phyloP scores from a whole-genome alignment of 805 yeast genomes.

The Yarrowia alimentaria region DNA sequence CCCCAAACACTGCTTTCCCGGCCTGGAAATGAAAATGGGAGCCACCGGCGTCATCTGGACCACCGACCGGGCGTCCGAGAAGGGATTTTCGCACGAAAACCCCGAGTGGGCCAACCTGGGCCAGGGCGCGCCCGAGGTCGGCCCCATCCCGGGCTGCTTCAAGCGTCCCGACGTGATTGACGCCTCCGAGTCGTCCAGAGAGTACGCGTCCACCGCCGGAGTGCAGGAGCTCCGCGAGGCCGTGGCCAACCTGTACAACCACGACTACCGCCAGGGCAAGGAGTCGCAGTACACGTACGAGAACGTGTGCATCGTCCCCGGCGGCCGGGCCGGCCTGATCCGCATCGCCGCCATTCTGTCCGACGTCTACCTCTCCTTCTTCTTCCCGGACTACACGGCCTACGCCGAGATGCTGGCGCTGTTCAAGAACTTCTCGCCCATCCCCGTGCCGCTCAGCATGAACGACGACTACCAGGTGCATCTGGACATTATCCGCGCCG shows the following conservation, averaged over 20 bases:
- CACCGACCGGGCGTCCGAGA: constrained; percentile 58
- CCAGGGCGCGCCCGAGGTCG: constrained; percentile 66
- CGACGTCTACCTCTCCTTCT: constrained; percentile 59
- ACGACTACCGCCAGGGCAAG: constrained; percentile 50
- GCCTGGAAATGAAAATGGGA: constrained; percentile 56
- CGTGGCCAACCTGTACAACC: constrained; percentile 57
- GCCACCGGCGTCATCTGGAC: constrained; percentile 67
- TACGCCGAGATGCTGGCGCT: constrained; percentile 63
- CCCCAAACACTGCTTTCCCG: constrained; percentile 42
- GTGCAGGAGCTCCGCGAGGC: constrained; percentile 54
- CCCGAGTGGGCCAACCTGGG: constrained; percentile 57
- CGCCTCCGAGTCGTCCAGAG: constrained; percentile 51
- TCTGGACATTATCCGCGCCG: constrained; percentile 51
- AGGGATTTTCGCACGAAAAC: constrained; percentile 45
- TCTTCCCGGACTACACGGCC: constrained; percentile 63
- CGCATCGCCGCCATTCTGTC: constrained; percentile 60
- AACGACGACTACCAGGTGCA: constrained; percentile 57
- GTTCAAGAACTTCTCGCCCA: constrained; percentile 55
- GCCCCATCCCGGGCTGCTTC: constrained; percentile 58
- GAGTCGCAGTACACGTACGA: constrained; percentile 54
- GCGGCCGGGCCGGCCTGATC: constrained; percentile 62
- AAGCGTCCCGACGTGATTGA: constrained; percentile 51
- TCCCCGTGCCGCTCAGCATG: constrained; percentile 59
- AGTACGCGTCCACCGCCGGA: constrained; percentile 62
- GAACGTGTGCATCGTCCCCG: constrained; percentile 63